Evolutionary conservation across 164 flowering plant genomes (phyloP), one percentile per base, ranked within the genome.

Genomic region (Vitis rotundifolia): DNA sequence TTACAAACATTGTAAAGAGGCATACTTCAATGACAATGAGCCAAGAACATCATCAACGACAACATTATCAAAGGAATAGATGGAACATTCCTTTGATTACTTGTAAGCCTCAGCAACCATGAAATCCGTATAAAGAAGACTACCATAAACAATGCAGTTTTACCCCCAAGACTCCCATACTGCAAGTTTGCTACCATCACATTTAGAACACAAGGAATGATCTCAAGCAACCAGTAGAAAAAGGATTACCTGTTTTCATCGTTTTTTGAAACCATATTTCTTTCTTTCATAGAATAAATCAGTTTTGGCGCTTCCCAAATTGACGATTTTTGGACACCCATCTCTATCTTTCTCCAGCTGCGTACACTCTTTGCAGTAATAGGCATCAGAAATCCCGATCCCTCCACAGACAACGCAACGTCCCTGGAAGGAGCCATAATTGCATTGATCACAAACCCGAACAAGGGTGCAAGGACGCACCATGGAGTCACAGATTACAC

Each of bases 331-430:
- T 0, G 94, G 93, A 68, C 94, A 93, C 28, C 93, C 94, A 76
- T 91, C 94, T 22, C 93, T 73, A 68, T 89, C 97, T 62, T 93
- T 89, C 83, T 93, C 94, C 81, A 85, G 93, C 74, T 93, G 97
- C 4, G 94, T 91, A 58, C 98, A 93, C 78, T 89, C 97, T 64
- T 91, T 91, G 85, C 98, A 89, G 77, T 89, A 89, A 75, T 92
- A 91, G 11, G 96, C 92, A 81, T 91, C 96, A 28, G 97, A 92
- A 12, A 92, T 88, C 47, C 92, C 97, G 37, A 89, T 92, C 14
- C 96, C 94, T 70, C 96, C 98, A 69, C 96, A 92, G 70, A 91
- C 88, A 61, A 86, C 87, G 70, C 92, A 88, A 1, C 89, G 75
- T 22, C 95, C 91, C 68, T 88, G 93, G 71, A 93, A 93, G 2